Evolutionary conservation across 176 grass and related monocot species (phyloP).

Genomic region (Eleusine coracana): DNA sequence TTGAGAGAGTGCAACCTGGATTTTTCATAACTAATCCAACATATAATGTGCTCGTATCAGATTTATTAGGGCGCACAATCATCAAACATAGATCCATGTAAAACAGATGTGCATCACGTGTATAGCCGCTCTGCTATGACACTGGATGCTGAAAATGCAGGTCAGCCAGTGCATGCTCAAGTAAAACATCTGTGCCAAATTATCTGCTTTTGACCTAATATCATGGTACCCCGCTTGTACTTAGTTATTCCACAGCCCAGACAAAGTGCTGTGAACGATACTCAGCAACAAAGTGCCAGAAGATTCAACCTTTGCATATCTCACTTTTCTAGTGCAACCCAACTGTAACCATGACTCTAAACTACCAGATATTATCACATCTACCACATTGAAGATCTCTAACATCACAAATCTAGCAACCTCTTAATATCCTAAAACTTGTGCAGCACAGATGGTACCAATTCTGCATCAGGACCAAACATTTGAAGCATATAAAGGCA

Average conservation of each 20-base stretch:
- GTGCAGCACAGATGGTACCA: not conserved
- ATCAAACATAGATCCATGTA: not conserved
- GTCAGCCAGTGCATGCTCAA: not conserved
- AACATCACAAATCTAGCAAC: not conserved
- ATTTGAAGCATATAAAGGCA: not conserved
- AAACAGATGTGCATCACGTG: not conserved
- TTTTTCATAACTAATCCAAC: not conserved
- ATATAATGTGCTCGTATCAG: not conserved
- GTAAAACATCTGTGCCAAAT: not conserved
- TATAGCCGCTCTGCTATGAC: not conserved
- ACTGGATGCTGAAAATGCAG: not conserved
- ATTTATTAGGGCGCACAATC: conserved; percentile 13
- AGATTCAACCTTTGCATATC: not conserved
- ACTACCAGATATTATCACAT: not conserved
- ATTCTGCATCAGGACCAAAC: not conserved
- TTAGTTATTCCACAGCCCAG: not conserved
- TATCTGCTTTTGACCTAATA: conserved; percentile 16
- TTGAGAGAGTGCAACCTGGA: not conserved
- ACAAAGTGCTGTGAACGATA: not conserved
- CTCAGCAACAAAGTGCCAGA: not conserved
- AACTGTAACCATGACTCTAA: not conserved
- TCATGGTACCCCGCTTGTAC: not conserved
- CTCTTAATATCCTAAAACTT: conserved; percentile 17
- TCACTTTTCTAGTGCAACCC: not conserved
- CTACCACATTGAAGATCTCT: not conserved